phyloP scores from a whole-genome alignment of 805 yeast genomes.

The Ogataea haglerorum region DNA sequence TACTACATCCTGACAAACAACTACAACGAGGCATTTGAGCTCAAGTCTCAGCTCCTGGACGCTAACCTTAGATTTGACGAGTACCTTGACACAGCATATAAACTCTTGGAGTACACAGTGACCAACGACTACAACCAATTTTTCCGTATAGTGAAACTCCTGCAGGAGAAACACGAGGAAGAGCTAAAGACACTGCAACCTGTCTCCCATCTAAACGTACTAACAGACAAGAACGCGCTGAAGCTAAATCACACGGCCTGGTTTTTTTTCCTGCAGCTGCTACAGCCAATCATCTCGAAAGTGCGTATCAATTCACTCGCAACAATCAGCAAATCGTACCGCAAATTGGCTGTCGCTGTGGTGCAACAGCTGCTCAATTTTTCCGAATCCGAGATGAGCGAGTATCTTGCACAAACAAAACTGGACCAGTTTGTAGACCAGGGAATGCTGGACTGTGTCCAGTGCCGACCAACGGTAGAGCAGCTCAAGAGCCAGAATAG shows the following conservation, averaged over 20 bases:
- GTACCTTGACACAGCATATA: constrained; percentile 33
- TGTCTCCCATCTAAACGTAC: constrained; percentile 1
- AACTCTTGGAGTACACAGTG: constrained; percentile 33
- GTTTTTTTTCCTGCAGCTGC: constrained; percentile 32
- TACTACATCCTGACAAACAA: constrained; percentile 76
- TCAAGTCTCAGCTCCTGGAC: constrained; percentile 29
- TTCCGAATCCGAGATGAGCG: constrained; percentile 36
- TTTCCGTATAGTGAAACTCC: constrained; percentile 37
- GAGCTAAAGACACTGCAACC: constrained; percentile 3
- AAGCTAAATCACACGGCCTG: constrained; percentile 20
- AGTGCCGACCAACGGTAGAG: constrained; percentile 25
- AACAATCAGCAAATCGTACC: constrained; percentile 54
- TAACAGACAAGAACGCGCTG: constrained; percentile 17
- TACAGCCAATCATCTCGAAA: constrained; percentile 53
- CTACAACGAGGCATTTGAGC: constrained; percentile 48
- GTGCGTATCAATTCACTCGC: constrained; percentile 57
- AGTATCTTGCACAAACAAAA: constrained; percentile 42
- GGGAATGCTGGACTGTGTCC: constrained; percentile 26
- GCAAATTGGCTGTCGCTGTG: constrained; percentile 36
- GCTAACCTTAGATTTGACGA: constrained; percentile 8
- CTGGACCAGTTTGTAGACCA: constrained; percentile 32
- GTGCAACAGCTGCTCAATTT: constrained; percentile 18
- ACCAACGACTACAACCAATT: constrained; percentile 52
- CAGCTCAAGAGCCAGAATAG: constrained; percentile 34
- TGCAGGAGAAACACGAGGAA: constrained; percentile 33